Conservation (phyloP, 1,284 basidiomycete genomes). For the Trametes sp. region DNA sequence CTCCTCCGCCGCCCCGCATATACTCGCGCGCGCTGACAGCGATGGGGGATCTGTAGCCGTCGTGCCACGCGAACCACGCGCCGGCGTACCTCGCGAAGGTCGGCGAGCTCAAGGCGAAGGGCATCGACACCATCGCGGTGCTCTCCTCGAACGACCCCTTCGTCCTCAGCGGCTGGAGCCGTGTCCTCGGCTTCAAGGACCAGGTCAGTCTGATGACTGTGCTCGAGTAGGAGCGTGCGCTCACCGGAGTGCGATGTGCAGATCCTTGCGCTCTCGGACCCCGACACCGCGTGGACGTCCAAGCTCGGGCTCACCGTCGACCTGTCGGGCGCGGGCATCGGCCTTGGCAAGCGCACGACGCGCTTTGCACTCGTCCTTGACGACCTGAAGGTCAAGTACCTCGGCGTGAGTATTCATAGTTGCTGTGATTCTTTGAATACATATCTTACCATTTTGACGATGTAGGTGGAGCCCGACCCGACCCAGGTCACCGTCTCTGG, state of each 20-base stretch:
- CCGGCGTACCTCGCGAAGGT: conserved; percentile 72
- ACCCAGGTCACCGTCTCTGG: conserved; percentile 67
- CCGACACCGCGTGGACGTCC: conserved; percentile 69
- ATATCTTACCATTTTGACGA: not conserved
- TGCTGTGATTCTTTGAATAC: no score
- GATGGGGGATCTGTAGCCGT: conserved; percentile 58
- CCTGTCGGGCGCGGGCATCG: conserved; percentile 56
- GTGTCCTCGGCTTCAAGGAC: conserved; percentile 71
- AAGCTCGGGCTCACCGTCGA: conserved; percentile 70
- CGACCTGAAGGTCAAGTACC: conserved; percentile 71
- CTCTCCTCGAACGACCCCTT: conserved; percentile 78
- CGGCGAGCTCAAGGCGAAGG: conserved; percentile 74
- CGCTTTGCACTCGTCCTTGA: conserved; percentile 79
- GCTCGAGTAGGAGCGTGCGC: no score
- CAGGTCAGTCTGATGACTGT: conserved; percentile 59
- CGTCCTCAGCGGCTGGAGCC: conserved; percentile 82
- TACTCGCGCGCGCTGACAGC: not conserved
- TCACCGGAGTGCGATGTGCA: conserved; percentile 48
- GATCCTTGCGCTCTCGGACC: conserved; percentile 66
- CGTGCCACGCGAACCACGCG: conserved; percentile 76
- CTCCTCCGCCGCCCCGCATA: not conserved
- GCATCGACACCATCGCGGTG: conserved; percentile 74
- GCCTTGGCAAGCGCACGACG: conserved; percentile 71
- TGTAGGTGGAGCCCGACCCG: conserved; percentile 57
- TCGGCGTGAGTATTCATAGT: conserved; percentile 54